phyloP scores from a whole-genome alignment of 192 early-diverging fungal species.

The Entomortierella chlamydospora region DNA sequence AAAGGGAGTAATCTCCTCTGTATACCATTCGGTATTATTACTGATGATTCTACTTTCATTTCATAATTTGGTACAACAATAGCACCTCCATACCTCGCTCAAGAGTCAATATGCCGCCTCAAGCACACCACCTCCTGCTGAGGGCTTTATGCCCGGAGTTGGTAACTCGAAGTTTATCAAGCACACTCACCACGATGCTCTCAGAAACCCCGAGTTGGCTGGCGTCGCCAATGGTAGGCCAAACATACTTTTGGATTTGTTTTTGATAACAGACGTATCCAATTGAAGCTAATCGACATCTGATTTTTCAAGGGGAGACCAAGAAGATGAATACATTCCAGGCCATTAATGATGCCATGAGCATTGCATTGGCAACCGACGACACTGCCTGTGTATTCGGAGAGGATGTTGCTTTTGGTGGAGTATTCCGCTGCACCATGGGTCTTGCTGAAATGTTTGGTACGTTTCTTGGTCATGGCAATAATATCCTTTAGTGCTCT shows the following conservation, averaged over 20 bases:
- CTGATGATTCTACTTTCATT: neutral
- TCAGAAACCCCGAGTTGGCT: slow-evolving; percentile 77
- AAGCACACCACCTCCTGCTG: slow-evolving; percentile 71
- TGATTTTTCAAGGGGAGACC: slow-evolving; percentile 65
- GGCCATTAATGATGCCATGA: slow-evolving; percentile 95
- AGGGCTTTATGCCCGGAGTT: slow-evolving; percentile 87
- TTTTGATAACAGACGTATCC: neutral
- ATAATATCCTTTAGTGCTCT: neutral
- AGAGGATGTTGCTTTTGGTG: slow-evolving; percentile 98
- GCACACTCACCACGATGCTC: slow-evolving; percentile 75
- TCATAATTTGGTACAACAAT: neutral
- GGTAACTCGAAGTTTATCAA: slow-evolving; percentile 83
- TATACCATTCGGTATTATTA: too few species aligned
- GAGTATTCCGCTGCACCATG: slow-evolving; percentile 95
- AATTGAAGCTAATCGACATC: neutral
- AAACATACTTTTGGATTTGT: neutral
- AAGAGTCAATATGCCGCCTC: slow-evolving; percentile 31
- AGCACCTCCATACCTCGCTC: slow-evolving; percentile 52
- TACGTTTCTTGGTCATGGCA: slow-evolving; percentile 12
- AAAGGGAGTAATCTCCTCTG: too few species aligned
- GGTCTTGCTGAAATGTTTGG: slow-evolving; percentile 93
- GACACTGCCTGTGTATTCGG: slow-evolving; percentile 94
- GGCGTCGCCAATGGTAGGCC: slow-evolving; percentile 67
- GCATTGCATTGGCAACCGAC: slow-evolving; percentile 86
- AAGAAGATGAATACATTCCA: slow-evolving; percentile 96